Percentiles rank a stretch among this genome's conserved stretches.
Evolutionary conservation across 306 rosid genomes (phyloP).

Genomic region (Trifolium fragiferum): DNA sequence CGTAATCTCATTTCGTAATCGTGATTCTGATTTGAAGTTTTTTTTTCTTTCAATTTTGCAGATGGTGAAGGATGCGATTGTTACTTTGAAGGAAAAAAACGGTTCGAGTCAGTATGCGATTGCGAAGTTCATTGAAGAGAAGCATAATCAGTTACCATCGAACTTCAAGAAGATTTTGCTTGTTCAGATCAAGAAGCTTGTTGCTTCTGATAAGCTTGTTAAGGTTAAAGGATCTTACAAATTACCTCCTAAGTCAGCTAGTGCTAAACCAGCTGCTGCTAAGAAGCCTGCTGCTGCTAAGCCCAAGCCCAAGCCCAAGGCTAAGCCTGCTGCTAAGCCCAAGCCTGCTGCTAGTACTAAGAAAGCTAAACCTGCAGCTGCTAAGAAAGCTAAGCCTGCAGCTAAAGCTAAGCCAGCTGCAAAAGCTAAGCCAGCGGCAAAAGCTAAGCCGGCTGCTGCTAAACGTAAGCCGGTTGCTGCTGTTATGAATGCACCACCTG

Average conservation of each 20-base stretch:
- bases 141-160: slow-evolving; percentile 67
- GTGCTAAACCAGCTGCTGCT: slow-evolving; percentile 39
- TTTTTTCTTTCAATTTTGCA: slow-evolving; percentile 16
- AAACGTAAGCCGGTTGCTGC: too few species aligned
- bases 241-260: slow-evolving; percentile 45
- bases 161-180: slow-evolving; percentile 77
- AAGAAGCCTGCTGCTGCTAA: slow-evolving; percentile 1
- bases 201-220: slow-evolving; percentile 61
- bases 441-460: slow-evolving; percentile 37
- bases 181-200: slow-evolving; percentile 78
- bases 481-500: too few species aligned
- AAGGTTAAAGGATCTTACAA: slow-evolving; percentile 76
- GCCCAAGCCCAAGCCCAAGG: slow-evolving; percentile 4
- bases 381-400: slow-evolving; percentile 33
- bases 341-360: slow-evolving; percentile 44
- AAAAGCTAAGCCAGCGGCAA: slow-evolving; percentile 37
- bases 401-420: neutral
- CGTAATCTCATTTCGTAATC: neutral
- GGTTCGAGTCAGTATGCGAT: slow-evolving; percentile 92
- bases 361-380: slow-evolving; percentile 33
- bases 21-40: neutral
- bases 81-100: slow-evolving; percentile 62
- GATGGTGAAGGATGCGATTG: slow-evolving; percentile 93
- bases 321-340: slow-evolving; percentile 55
- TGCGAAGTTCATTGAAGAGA: slow-evolving; percentile 72